Evolutionary conservation across 306 rosid genomes (phyloP).

Genomic region (Datisca glomerata): DNA sequence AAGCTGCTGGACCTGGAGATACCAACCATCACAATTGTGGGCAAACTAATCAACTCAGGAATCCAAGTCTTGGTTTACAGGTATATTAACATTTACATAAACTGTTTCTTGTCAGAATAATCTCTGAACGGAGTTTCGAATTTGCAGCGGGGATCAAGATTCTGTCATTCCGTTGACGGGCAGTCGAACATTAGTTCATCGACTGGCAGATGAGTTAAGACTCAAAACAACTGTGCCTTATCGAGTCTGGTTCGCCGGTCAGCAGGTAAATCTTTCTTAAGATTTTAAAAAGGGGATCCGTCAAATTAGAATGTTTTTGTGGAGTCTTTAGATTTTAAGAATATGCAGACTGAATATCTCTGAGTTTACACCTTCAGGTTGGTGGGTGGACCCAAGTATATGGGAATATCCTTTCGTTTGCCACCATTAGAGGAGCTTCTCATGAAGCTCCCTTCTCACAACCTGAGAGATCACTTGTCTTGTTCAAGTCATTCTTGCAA

Average conservation of each 20-base stretch:
- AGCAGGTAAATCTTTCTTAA: slow-evolving; percentile 39
- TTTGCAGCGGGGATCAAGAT: slow-evolving; percentile 1
- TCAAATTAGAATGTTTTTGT: too few relatives aligned
- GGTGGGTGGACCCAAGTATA: slow-evolving; percentile 99
- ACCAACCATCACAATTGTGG: slow-evolving; percentile 20
- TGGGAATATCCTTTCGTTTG: slow-evolving; percentile 78
- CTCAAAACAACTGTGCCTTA: slow-evolving; percentile 68
- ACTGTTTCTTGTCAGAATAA: neutral
- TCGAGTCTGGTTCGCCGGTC: slow-evolving; percentile 87
- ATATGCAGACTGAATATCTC: neutral
- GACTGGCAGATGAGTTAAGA: slow-evolving; percentile 50
- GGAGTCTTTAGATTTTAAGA: neutral
- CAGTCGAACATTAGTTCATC: slow-evolving; percentile 71
- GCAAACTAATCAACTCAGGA: slow-evolving; percentile 21
- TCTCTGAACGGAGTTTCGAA: neutral
- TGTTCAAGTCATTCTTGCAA: slow-evolving; percentile 63
- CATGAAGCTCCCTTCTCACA: slow-evolving; percentile 97
- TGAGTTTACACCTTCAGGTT: slow-evolving; percentile 36
- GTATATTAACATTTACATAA: neutral
- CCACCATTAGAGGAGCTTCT: slow-evolving; percentile 89
- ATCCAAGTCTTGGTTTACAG: slow-evolving; percentile 21
- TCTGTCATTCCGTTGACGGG: slow-evolving; percentile 53
- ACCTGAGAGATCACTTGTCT: slow-evolving; percentile 77
- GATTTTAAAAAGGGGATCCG: neutral
- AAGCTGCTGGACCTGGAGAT: slow-evolving; percentile 23